Evolutionary conservation across 2,329 filamentous ascomycete species (phyloP), one percentile per base, ranked within the genome.

Genomic region (Paracamarosporium sp.): DNA sequence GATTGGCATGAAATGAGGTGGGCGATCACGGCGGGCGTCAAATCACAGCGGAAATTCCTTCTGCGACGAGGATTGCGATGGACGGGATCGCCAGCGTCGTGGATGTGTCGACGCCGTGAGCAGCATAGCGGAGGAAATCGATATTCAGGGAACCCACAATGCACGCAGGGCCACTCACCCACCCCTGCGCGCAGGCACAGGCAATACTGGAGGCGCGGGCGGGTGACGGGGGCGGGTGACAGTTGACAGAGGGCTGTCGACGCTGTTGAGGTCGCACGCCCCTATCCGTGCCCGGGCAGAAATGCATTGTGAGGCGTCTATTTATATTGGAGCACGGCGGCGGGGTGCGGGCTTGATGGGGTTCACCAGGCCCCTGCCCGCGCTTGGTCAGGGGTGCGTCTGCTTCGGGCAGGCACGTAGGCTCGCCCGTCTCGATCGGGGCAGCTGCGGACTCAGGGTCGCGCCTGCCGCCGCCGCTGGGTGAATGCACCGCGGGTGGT

Each of bases 311-410:
- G 53, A 31, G 48, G 47, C 51, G n/a, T n/a, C n/a, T n/a, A n/a
- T n/a, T n/a, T 64, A 66, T 56, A 68, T 64, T 65, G 56, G 44
- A 4, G 47, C 47, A 51, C 12, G 15, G 33, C 33, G 27, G 22
- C 47, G 46, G 31, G 30, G 45, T 27, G 46, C 46, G 46, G 33
- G 44, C 28, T 28, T 30, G 28, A 47, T 20, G 46, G 31, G 12
- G 31, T 28, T 24, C 12, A 17, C 28, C 5, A 17, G 28, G 44
- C 28, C 28, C n/a, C 17, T 20, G 28, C 12, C 38, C 44, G 28
- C 22, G 30, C 17, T 20, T 31, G 27, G 41, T 3, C 43, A 46
- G 43, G 27, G 41, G 24, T 9, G 24, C 31, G 17, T 50, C 46
- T 7, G 20, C 20, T n/a, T 36, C 3, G 31, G 46, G 46, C 46